These are phyloP conservation scores for Trametes pubescens DNA, from an alignment of 1,284 basidiomycete species.

Conservation along the genomic window DNA sequence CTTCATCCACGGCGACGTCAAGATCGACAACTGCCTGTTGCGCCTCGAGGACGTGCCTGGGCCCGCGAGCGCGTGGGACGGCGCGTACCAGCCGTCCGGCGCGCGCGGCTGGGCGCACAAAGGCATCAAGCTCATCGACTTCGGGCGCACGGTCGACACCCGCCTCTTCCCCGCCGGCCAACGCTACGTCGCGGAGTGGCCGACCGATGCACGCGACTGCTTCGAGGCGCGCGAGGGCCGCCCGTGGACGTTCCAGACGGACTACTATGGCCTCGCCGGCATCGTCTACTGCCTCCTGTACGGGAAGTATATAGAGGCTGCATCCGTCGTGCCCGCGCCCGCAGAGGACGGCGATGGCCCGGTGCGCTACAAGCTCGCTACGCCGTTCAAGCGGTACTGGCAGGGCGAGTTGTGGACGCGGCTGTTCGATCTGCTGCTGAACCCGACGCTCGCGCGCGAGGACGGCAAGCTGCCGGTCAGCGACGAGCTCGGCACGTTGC, in stretches of 20 bases:
- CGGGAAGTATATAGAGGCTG: constrained; percentile 91
- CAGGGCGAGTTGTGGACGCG: constrained; percentile 88
- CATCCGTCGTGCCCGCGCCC: constrained; percentile 53
- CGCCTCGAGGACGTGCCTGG: constrained; percentile 86
- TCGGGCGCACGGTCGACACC: constrained; percentile 93
- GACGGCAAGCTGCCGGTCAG: constrained; percentile 75
- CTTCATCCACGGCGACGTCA: constrained; percentile 97
- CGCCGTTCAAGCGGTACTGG: constrained; percentile 95
- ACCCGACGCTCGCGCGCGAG: constrained; percentile 66
- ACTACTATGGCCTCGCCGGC: constrained; percentile 94
- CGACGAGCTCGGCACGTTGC: constrained; percentile 68
- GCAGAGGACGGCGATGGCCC: constrained; percentile 42
- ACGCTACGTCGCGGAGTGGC: constrained; percentile 89
- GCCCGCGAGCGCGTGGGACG: constrained; percentile 74
- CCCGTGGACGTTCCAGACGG: constrained; percentile 94
- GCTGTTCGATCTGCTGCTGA: constrained; percentile 89
- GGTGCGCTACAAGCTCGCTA: constrained; percentile 69
- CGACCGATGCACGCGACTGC: constrained; percentile 89
- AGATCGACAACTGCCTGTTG: constrained; percentile 98
- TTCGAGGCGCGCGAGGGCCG: constrained; percentile 84
- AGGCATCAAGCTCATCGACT: constrained; percentile 95
- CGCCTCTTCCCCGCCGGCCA: constrained; percentile 81
- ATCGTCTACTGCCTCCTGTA: constrained; percentile 96
- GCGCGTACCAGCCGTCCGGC: constrained; percentile 79
- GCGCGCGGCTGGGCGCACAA: constrained; percentile 87